Evolutionary conservation across 2,329 filamentous ascomycete species (phyloP), one percentile per base, ranked within the genome.

Genomic region (Byssothecium circinans): DNA sequence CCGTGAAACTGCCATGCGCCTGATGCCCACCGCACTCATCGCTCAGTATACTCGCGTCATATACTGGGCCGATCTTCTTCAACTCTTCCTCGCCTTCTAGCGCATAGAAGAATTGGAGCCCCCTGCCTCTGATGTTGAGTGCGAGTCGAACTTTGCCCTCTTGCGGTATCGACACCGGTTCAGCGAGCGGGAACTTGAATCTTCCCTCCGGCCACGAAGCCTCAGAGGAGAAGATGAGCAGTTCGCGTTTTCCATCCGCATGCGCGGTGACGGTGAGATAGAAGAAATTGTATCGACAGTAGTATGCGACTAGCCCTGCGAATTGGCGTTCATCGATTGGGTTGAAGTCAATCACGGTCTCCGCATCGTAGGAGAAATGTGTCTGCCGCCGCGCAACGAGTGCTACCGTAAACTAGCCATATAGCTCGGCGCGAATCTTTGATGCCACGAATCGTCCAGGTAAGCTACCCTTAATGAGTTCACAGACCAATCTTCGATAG

Each of bases 251-350:
- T 1, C 81, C 81, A 44, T 82, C 76, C 0, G 76, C 69, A 55
- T 81, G 69, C 0, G 81, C 81, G 2, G 81, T 81, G 2, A 85
- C 78, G 0, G 80, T 76, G 5, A 85, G 72, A 55, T 85, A 85
- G 71, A 83, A 85, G 67, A 84, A 85, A 66, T 85, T 85, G 69
- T 74, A 85, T 3, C 82, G 80, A 59, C 78, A 81, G 68, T 85
- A 85, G 65, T 85, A 85, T 0, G 81, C 80, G 11, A 79, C 80
- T 7, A 86, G 68, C 0, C 83, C 82, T 0, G 82, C 82, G 49
- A 82, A 85, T 54, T 84, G 77, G 10, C 82, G 74, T 70, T 84
- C 81, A 56, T 85, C 82, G 0, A 67, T 63, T 0, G 82, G 82
- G 0, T 70, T 67, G 56, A 82, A 84, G 47, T 77, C 73, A 2